These are phyloP conservation scores for Penicillium chermesinum DNA, from an alignment of 495 filamentous ascomycete genomes.

Conservation along the genomic window DNA sequence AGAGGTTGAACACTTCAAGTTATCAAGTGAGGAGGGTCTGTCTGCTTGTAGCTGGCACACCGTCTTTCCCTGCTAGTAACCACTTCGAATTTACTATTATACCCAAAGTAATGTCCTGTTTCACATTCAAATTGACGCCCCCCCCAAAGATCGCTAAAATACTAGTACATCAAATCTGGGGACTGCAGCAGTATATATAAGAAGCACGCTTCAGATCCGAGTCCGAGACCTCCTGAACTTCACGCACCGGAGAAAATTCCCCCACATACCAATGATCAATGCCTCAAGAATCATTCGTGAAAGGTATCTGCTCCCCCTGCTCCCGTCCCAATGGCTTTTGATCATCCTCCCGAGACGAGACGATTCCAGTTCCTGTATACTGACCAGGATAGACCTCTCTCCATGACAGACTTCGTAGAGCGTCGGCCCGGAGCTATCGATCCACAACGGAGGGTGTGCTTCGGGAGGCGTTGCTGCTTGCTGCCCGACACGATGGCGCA, in stretches of 20 bases:
- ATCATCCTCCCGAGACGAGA: constrained; percentile 14
- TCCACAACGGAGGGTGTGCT: constrained; percentile 11
- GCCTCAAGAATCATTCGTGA: constrained; percentile 11
- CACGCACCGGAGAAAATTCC: constrained; percentile 4
- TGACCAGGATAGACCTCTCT: constrained; percentile 10
- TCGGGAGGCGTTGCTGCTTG: constrained; percentile 3
- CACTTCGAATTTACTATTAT: no score
- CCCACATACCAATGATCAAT: constrained; percentile 18
- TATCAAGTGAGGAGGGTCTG: no score
- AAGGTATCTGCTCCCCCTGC: constrained; percentile 1
- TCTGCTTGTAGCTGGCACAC: no score
- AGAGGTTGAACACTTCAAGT: no score
- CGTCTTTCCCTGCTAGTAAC: no score
- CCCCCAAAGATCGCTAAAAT: no score
- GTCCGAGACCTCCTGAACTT: constrained; percentile 2
- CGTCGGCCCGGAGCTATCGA: constrained; percentile 18
- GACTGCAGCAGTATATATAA: no score
- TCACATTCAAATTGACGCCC: no score
- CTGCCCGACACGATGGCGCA: constrained; percentile 14
- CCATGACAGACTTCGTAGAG: constrained; percentile 19
- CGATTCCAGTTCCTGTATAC: constrained; percentile 12
- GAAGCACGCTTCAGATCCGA: not conserved
- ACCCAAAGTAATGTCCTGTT: no score
- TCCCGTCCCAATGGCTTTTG: constrained; percentile 16
- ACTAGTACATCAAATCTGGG: no score